Evolutionary conservation across 805 yeast species (phyloP), one percentile per base, ranked within the genome.

Genomic region (Wickerhamomyces silvicola): DNA sequence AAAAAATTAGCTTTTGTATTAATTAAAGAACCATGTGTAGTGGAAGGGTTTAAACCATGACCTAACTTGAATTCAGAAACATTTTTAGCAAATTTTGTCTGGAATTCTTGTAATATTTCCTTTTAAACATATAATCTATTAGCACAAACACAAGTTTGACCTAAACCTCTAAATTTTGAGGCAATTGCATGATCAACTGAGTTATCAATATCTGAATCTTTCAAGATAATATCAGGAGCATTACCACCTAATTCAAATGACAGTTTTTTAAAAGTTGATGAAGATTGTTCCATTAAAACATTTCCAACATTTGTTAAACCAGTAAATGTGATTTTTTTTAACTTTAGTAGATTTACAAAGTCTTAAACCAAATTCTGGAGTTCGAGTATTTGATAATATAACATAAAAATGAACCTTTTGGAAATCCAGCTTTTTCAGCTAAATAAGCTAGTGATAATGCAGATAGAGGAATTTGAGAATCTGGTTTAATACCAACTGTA

Each of bases 201-300:
- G 20, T 57, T 51, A 30, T 75, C 78, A 10, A 77, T 43, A 40
- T 72, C 71, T 8, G 78, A 78, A 48, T 77, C 82, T 19, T 69
- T 68, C 46, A 77, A 76, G 4, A 76, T 74, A 32, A 77, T 65
- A 18, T 75, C 63, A 18, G 83, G 81, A 7, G 81, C 81, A 52
- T 76, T 78, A 14, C 84, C 83, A 32, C 84, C 84, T 40, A 76
- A 56, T 54, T 77, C 84, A 53, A 77, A 60, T 0, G 81, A 71
- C 32, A 77, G 52, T 46, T 76, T 75, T 52, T 77, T 77, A 51
- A 77, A 55, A 3, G 80, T 72, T 10, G 68, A 60, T 1, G 82
- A 60, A 7, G 74, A 64, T 43, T 73, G 80, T 33, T 64, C 56
- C 77, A 75, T 74, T 40, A 77, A 53, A 29, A 75, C 57, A 48